Evolutionary conservation across 495 filamentous ascomycete genomes (phyloP).

Genomic region (Tetracladium setigerum): DNA sequence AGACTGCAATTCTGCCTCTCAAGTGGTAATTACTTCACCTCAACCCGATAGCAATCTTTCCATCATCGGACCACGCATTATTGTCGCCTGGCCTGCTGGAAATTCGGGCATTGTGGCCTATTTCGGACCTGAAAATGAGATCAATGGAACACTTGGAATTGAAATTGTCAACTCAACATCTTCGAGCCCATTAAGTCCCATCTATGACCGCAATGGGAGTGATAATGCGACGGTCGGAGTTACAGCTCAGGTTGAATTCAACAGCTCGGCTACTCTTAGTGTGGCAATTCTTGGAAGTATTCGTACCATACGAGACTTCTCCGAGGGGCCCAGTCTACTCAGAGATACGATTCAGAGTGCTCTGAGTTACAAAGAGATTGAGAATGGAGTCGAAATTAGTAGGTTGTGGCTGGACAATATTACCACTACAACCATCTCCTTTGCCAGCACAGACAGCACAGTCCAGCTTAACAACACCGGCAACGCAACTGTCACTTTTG

Average conservation of each 20-base stretch:
- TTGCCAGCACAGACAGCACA: slow-evolving; percentile 26
- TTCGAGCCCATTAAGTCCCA: slow-evolving; percentile 26
- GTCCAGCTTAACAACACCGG: slow-evolving; percentile 25
- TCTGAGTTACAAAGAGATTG: slow-evolving; percentile 28
- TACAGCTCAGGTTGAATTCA: slow-evolving; percentile 43
- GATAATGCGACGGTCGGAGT: slow-evolving; percentile 41
- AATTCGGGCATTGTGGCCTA: slow-evolving; percentile 50
- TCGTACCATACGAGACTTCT: slow-evolving; percentile 52
- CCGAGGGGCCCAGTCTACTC: slow-evolving; percentile 48
- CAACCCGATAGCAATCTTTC: slow-evolving; percentile 43
- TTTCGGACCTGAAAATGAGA: slow-evolving; percentile 44
- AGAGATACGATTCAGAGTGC: slow-evolving; percentile 44
- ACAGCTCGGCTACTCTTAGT: slow-evolving; percentile 43
- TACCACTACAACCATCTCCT: slow-evolving; percentile 43
- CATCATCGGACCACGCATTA: slow-evolving; percentile 44
- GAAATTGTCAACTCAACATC: slow-evolving; percentile 35
- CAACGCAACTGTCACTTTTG: slow-evolving; percentile 37
- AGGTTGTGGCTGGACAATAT: slow-evolving; percentile 55
- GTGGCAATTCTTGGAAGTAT: slow-evolving; percentile 53
- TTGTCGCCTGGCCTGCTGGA: slow-evolving; percentile 59
- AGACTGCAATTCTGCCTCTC: slow-evolving; percentile 48
- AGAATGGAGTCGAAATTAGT: slow-evolving; percentile 37
- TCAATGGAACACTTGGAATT: slow-evolving; percentile 46
- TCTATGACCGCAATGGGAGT: slow-evolving; percentile 26
- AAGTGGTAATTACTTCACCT: slow-evolving; percentile 53